phyloP scores from a whole-genome alignment of 352 stramenopile species.

The Phytophthora podocarpi region DNA sequence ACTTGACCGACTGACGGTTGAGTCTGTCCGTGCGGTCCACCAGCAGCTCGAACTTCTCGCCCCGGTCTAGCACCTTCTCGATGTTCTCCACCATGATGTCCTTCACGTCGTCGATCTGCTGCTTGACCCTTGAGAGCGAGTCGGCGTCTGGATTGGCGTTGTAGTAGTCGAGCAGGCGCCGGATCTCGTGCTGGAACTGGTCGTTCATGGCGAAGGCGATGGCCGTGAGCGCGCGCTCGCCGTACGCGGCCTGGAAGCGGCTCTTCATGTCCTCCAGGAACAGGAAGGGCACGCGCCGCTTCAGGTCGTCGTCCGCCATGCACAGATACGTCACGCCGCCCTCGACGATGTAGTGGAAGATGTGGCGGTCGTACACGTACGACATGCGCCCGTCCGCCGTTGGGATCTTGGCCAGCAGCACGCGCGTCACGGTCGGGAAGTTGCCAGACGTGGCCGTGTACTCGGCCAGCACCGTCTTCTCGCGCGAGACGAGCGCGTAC shows the following conservation, averaged over 20 bases:
- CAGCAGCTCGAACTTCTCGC: slow-evolving; percentile 98
- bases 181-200: slow-evolving; percentile 95
- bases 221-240: slow-evolving; percentile 80
- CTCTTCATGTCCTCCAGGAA: slow-evolving; percentile 98
- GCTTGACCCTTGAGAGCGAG: slow-evolving; percentile 92
- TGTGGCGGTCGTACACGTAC: slow-evolving; percentile 97
- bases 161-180: slow-evolving; percentile 88
- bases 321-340: slow-evolving; percentile 97
- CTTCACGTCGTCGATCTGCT: slow-evolving; percentile 98
- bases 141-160: slow-evolving; percentile 92
- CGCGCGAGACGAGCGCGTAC: slow-evolving; percentile 96
- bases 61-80: slow-evolving; percentile 98
- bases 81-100: slow-evolving; percentile 99
- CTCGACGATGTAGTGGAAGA: slow-evolving; percentile 97
- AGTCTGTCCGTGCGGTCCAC: slow-evolving; percentile 95
- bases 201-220: slow-evolving; percentile 99
- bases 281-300: slow-evolving; percentile 96
- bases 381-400: slow-evolving; percentile 94
- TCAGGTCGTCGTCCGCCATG: slow-evolving; percentile 96
- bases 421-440: slow-evolving; percentile 97
- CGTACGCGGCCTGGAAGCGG: slow-evolving; percentile 88
- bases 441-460: slow-evolving; percentile 97
- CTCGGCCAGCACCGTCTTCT: slow-evolving; percentile 98
- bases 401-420: slow-evolving; percentile 97
- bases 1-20: slow-evolving; percentile 97